Evolutionary conservation across 139 green algal genomes (phyloP).

Genomic region (Chlamydomonas sphaeroides): DNA sequence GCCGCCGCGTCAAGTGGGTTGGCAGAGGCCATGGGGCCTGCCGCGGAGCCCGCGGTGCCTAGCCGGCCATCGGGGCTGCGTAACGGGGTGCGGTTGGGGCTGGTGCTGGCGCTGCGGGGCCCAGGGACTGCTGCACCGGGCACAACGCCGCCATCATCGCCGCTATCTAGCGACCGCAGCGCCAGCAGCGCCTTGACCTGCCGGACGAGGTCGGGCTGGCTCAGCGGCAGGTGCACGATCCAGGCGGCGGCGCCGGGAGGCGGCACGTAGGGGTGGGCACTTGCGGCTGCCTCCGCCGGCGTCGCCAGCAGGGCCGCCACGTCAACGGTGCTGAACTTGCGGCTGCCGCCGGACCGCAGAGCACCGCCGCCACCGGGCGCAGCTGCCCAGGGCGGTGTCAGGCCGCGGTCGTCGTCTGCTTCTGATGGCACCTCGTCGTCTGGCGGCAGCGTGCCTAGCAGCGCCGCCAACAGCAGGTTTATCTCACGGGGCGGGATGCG

Average conservation of each 20-base stretch:
- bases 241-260: neutral
- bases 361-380: slow-evolving; percentile 3
- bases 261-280: neutral
- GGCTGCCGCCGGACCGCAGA: neutral
- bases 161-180: neutral
- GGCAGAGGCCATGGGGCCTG: neutral
- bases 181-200: slow-evolving; percentile 11
- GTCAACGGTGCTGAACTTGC: too few relatives aligned
- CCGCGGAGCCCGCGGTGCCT: neutral
- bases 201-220: slow-evolving; percentile 1
- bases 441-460: slow-evolving; percentile 8
- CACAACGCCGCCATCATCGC: too few relatives aligned
- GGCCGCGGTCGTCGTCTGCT: neutral
- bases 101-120: neutral
- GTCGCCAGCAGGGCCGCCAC: too few relatives aligned
- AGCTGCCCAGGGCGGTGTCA: too few relatives aligned
- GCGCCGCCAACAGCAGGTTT: slow-evolving; percentile 25
- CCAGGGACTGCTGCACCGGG: too few relatives aligned
- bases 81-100: neutral
- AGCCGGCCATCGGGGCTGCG: neutral
- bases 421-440: neutral
- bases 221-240: slow-evolving; percentile 17
- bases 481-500: slow-evolving; percentile 44
- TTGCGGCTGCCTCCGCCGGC: neutral
- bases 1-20: neutral